Evolutionary conservation across 257 asterid genomes (phyloP), one percentile per base, ranked within the genome.

Genomic region (Capsicum baccatum): DNA sequence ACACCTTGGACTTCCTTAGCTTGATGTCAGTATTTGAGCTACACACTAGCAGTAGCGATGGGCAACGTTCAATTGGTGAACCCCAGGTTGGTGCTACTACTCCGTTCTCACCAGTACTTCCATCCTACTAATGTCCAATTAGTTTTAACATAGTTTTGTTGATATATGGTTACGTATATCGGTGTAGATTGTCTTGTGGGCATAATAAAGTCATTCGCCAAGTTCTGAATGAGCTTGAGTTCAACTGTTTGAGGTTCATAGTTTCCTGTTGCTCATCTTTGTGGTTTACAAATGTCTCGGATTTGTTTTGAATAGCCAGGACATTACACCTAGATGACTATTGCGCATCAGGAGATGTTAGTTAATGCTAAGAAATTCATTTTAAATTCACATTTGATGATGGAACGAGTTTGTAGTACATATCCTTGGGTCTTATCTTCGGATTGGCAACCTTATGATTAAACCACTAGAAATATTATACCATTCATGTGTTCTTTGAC

Each of bases 81-180:
- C 63, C 89, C 85, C 80, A 82, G 93, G 98, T 93, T 86, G 83
- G 87, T 85, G 84, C 62, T 37, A 44, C 33, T 85, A 19, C 42
- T 59, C 64, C 48, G 8, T 74, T 54, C 37, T 56, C 57, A 26
- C 69, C 70, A 52, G 64, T 39, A 21, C 14, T 54, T 26, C 81
- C 19, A 15, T 6, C 64, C 6, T 78, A 55, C 70, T 60, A 64
- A 54, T 78, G 19, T 26, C 81, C 70, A 79, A 79, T 42, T 79
- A 58, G 48, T 66, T 9, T 57, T 47, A 68, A 16, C 15, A 39
- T 47, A 39, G 33, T 54, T 63, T 50, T 55, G 26, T 58, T 66
- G 64, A 12, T 78, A 26, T 52, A 76, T 76, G 48, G 63, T 83
- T 57, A 21, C 21, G 84, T 55, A 79, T 80, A 64, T 56, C 58